Conservation (phyloP, 345 rosid genomes). For the Iberis pinnata region DNA sequence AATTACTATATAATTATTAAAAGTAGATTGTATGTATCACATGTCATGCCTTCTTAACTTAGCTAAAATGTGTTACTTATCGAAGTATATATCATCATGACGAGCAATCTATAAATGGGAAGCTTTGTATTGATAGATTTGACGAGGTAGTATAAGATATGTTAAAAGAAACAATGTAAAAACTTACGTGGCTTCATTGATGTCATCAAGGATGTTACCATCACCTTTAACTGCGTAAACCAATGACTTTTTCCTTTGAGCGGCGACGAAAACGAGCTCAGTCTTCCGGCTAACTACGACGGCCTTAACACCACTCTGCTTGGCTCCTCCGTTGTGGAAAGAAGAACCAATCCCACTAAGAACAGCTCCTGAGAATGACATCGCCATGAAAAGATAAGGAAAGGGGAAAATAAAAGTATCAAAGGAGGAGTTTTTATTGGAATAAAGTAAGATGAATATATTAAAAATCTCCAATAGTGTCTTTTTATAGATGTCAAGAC, state of each 20-base stretch:
- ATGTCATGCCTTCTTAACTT: too few relatives aligned
- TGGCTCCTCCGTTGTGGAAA: constrained; percentile 6
- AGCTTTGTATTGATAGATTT: too few relatives aligned
- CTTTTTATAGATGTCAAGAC: too few relatives aligned
- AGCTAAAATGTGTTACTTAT: too few relatives aligned
- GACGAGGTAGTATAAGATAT: too few relatives aligned
- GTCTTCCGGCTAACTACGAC: constrained; percentile 14
- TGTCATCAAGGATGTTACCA: constrained; percentile 25
- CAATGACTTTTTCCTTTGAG: constrained; percentile 28
- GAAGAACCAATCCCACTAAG: constrained; percentile 18
- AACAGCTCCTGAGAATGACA: constrained; percentile 20
- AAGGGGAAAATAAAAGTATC: not conserved
- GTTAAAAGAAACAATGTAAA: too few relatives aligned
- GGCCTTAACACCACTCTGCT: not conserved
- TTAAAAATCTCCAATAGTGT: too few relatives aligned
- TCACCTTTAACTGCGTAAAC: constrained; percentile 19
- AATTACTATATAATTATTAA: too few relatives aligned
- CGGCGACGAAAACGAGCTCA: constrained; percentile 1
- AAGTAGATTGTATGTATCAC: too few relatives aligned
- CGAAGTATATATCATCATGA: too few relatives aligned
- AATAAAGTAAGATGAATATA: constrained; percentile 12
- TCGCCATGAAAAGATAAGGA: too few relatives aligned
- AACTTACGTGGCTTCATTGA: constrained; percentile 25
- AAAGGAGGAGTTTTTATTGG: not conserved
- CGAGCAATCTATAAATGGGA: too few relatives aligned